Evolutionary conservation across 2,329 filamentous ascomycete genomes (phyloP).

Genomic region (Claviceps digitariae): DNA sequence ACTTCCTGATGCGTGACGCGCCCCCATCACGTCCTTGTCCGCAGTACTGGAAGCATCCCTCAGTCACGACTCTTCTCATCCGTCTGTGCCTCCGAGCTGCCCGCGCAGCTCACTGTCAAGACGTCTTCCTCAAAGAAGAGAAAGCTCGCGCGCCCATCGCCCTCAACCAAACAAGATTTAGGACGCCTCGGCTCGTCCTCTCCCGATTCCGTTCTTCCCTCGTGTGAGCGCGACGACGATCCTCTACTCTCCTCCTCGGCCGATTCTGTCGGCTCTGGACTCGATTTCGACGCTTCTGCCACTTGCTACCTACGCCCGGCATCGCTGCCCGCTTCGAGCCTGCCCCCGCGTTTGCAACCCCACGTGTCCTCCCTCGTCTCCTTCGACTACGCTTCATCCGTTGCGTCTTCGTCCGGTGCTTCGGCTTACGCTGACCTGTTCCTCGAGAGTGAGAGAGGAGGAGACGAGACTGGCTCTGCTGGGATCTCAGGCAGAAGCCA

Average conservation of each 20-base stretch:
- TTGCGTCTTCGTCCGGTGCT: slow-evolving; percentile 43
- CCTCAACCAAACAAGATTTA: slow-evolving; percentile 27
- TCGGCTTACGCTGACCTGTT: slow-evolving; percentile 42
- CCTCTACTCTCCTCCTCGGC: slow-evolving; percentile 36
- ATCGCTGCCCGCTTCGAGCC: slow-evolving; percentile 34
- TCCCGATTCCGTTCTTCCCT: slow-evolving; percentile 35
- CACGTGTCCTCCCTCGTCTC: slow-evolving; percentile 26
- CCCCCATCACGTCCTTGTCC: slow-evolving; percentile 1
- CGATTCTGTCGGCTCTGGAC: slow-evolving; percentile 23
- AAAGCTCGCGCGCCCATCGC: slow-evolving; percentile 40
- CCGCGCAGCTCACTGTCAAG: slow-evolving; percentile 53
- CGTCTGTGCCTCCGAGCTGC: slow-evolving; percentile 36
- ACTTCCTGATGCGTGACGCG: slow-evolving; percentile 4
- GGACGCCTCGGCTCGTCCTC: slow-evolving; percentile 22
- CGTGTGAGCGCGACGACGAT: slow-evolving; percentile 38
- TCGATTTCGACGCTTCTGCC: slow-evolving; percentile 14
- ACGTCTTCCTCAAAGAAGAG: slow-evolving; percentile 65
- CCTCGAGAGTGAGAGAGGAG: slow-evolving; percentile 40
- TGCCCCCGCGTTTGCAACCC: slow-evolving; percentile 39
- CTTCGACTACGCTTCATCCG: slow-evolving; percentile 39
- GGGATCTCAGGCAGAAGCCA: slow-evolving; percentile 29
- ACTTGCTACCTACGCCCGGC: slow-evolving; percentile 28
- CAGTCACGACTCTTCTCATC: slow-evolving; percentile 2
- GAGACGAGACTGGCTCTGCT: slow-evolving; percentile 30
- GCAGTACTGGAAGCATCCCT: slow-evolving; percentile 1